Evolutionary conservation across 2,329 filamentous ascomycete genomes (phyloP).

Genomic region (Beauveria medogensis): DNA sequence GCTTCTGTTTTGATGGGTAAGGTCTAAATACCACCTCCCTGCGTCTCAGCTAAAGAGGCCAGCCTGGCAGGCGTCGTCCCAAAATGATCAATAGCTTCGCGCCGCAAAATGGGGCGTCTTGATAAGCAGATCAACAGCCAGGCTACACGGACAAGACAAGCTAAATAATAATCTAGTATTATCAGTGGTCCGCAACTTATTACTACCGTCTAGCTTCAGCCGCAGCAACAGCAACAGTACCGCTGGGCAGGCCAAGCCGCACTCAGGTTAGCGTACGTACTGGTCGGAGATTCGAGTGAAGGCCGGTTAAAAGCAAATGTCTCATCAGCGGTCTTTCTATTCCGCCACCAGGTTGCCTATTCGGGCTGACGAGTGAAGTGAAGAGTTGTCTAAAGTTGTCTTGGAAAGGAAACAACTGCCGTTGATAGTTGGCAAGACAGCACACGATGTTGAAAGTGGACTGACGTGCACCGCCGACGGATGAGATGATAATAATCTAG

Average conservation of each 20-base stretch:
- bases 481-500: not conserved
- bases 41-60: constrained; percentile 4
- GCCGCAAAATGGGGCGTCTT: not conserved
- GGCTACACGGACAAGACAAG: not conserved
- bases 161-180: not conserved
- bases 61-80: not conserved
- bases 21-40: not conserved
- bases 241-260: not conserved
- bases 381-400: not conserved
- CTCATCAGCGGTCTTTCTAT: too few relatives aligned
- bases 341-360: not conserved
- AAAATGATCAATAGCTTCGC: not conserved
- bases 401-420: not conserved
- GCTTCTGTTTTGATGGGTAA: constrained; percentile 3
- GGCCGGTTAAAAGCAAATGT: too few relatives aligned
- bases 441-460: not conserved
- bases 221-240: not conserved
- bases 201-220: not conserved
- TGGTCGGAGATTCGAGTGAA: too few relatives aligned
- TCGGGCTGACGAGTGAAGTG: not conserved
- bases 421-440: not conserved
- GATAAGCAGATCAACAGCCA: constrained; percentile 4
- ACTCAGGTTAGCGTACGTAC: not conserved
- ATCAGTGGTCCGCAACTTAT: not conserved
- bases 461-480: not conserved